These are phyloP conservation scores for Tylopilus cervinicoccineus DNA, from an alignment of 768 basidiomycete species.

Conservation along the genomic window DNA sequence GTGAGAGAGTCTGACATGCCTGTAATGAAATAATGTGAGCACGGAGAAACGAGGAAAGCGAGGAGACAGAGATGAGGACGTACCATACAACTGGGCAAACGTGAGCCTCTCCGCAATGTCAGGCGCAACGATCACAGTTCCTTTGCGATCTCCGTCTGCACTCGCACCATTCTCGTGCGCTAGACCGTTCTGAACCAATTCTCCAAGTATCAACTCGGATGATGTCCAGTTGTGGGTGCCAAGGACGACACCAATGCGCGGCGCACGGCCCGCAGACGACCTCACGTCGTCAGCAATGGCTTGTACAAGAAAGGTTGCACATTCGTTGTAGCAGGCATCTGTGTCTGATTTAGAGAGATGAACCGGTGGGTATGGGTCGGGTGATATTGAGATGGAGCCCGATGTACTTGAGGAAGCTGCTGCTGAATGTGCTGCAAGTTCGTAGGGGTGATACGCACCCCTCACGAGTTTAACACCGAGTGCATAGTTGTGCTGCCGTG, in stretches of 20 bases:
- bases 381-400: conserved; percentile 46
- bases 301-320: conserved; percentile 52
- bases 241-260: conserved; percentile 63
- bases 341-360: conserved; percentile 68
- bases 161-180: conserved; percentile 21
- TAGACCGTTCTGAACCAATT: conserved; percentile 55
- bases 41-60: background rate
- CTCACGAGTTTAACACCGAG: conserved; percentile 91
- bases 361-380: conserved; percentile 59
- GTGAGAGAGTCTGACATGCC: conserved; percentile 57
- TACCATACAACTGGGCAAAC: conserved; percentile 84
- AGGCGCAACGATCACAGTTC: conserved; percentile 40
- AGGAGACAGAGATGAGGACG: conserved; percentile 12
- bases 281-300: conserved; percentile 51
- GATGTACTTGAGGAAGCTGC: conserved; percentile 18
- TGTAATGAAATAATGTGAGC: conserved; percentile 26
- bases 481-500: conserved; percentile 60
- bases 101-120: conserved; percentile 62
- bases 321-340: conserved; percentile 67
- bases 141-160: conserved; percentile 16
- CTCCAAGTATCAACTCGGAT: conserved; percentile 55
- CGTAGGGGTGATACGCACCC: conserved; percentile 86
- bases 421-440: conserved; percentile 44
- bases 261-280: conserved; percentile 11
- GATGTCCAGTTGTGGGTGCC: conserved; percentile 85